Evolutionary conservation across 192 early-diverging fungal genomes (phyloP), one percentile per base, ranked within the genome.

Genomic region (Dissophora globulifera): DNA sequence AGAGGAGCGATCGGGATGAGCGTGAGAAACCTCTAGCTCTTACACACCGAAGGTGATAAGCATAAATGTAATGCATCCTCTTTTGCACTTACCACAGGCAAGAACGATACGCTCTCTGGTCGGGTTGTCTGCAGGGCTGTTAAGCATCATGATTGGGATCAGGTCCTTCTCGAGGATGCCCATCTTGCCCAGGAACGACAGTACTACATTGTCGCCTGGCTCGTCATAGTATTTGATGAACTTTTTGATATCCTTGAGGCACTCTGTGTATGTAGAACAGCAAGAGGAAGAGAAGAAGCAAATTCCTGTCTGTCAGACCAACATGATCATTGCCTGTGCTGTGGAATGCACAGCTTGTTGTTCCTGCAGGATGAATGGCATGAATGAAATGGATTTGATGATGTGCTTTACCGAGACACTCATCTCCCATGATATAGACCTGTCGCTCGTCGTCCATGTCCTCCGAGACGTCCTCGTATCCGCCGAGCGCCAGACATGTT

Each of bases 161-260:
- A 98, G 80, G 80, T 96, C 93, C 22, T 81, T 85, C 35, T 90
- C 81, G 17, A 98, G 62, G 0, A 95, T 83, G 35, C 88, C 82
- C 87, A 92, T 92, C 49, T 90, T 87, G 15, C 90, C 91, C 1
- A 97, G 84, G 41, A 84, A 85, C 15, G 85, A 76, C 43, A 93
- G 72, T 1, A 86, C 84, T n/a, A 82, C 66, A 33, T 90, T 87
- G 31, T 76, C 63, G 13, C 87, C 82, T 53, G 80, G 79, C 27
- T 85, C 80, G 45, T 92, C 90, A 67, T 95, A 93, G 64, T 81
- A 79, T 42, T 93, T 90, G 50, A 98, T 91, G 49, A 91, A 87
- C 46, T 89, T 86, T 81, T 95, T 95, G 43, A 98, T 83, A 64
- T 98, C 96, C 63, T 92, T 86, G 10, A 98, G 84, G 66, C 94